Conservation (phyloP, 768 basidiomycete species). For the Clitopilus hobsonii region DNA sequence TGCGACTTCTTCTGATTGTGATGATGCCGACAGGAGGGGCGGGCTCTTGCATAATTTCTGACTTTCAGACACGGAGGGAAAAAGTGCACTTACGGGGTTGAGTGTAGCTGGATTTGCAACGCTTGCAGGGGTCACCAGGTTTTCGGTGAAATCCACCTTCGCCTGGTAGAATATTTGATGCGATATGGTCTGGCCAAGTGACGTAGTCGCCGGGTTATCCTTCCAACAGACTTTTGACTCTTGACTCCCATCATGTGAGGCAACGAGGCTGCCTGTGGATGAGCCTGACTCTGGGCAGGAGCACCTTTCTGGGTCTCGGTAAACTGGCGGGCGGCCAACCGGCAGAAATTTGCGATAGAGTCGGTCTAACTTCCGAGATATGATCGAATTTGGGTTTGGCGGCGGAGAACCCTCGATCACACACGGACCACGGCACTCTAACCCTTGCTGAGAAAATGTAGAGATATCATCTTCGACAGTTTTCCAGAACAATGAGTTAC, state of each 20-base stretch:
- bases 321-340: background rate
- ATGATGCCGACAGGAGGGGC: background rate
- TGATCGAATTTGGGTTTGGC: background rate
- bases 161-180: background rate
- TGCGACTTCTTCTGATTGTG: background rate
- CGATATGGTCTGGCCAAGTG: background rate
- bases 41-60: background rate
- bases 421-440: background rate
- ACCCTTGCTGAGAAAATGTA: background rate
- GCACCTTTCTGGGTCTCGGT: background rate
- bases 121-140: background rate
- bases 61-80: background rate
- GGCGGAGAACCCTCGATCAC: background rate
- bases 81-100: background rate
- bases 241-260: background rate
- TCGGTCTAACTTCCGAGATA: background rate
- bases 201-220: background rate
- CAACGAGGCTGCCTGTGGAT: background rate
- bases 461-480: background rate
- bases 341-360: background rate
- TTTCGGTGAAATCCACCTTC: background rate
- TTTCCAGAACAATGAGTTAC: background rate
- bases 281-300: background rate
- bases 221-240: conserved; percentile 1
- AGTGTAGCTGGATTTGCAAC: background rate